Evolutionary conservation across 2,329 filamentous ascomycete species (phyloP), one percentile per base, ranked within the genome.

Genomic region (Aspergillus neotritici): DNA sequence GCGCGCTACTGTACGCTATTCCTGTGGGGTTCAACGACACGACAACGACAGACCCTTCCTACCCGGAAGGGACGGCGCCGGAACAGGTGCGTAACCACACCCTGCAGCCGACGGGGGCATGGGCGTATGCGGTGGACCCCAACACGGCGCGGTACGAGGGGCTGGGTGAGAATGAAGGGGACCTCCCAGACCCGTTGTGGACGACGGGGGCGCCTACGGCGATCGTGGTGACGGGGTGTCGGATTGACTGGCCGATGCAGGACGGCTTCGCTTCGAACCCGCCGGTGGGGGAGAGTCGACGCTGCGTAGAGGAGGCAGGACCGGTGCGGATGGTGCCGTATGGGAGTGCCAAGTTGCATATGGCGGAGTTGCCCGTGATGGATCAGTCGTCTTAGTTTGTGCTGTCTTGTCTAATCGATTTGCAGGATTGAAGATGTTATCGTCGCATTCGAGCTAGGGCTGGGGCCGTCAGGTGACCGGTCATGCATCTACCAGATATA

Each of bases 261-360:
- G 50, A 51, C 2, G 66, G 69, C 34, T 61, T 58, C 39, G 63
- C 64, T 3, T 59, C 62, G 9, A 57, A 59, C 6, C 62, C 63
- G 6, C 65, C 67, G 4, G 44, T 63, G 28, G 50, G 56, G 21
- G 55, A 55, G 9, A 52, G 61, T 14, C 55, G 64, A 17, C 58
- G 61, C 9, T 68, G 65, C 31, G 60, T 65, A 3, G 63, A 65
- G 0, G 48, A 60, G 32, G 58, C 52, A n/a, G 63, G 62, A 44
- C 56, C 60, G 37, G 53, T 65, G 10, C 61, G 61, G n/a, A 44
- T 75, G 13, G 61, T 68, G 10, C 73, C 72, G n/a, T 74, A 70
- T 55, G 72, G 70, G 2, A 66, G 66, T 31, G 66, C 71, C 11
- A 73, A 71, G 52, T 51, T 75, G 44, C 71, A 72, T 46, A 72